These are phyloP conservation scores for Cryphonectria radicalis DNA, from an alignment of 2,329 filamentous ascomycete genomes.

Conservation along the genomic window DNA sequence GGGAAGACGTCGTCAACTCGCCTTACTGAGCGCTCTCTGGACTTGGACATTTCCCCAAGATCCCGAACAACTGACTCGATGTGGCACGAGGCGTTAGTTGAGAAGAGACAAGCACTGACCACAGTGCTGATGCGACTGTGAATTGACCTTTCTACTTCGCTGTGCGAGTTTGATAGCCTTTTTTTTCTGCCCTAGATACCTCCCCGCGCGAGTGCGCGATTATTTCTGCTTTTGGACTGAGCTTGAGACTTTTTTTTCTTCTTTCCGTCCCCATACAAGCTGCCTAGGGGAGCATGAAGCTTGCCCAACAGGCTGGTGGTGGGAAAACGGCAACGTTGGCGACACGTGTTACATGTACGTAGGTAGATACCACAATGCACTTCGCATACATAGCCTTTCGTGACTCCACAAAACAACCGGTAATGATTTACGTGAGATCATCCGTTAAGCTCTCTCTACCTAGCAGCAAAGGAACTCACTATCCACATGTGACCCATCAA, in stretches of 20 bases:
- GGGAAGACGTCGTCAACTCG: constrained; percentile 82
- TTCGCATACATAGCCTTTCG: neutral
- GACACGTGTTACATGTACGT: neutral
- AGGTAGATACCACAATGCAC: constrained; percentile 17
- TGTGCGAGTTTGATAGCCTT: constrained; percentile 12
- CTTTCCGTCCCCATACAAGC: neutral
- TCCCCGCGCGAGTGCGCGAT: constrained; percentile 23
- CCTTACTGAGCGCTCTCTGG: constrained; percentile 49
- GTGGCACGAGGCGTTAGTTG: neutral
- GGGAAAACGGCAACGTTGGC: neutral
- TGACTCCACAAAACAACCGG: neutral
- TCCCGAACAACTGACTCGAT: neutral
- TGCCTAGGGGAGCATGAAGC: neutral
- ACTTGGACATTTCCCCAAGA: neutral
- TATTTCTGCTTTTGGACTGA: constrained; percentile 13
- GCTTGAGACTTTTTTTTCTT: neutral
- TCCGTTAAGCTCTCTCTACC: neutral
- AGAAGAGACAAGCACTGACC: neutral
- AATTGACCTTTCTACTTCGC: neutral
- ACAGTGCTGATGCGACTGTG: neutral
- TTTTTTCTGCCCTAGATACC: constrained; percentile 22
- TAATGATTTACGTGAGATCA: neutral
- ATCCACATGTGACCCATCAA: too few relatives aligned
- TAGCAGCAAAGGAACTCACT: too few relatives aligned
- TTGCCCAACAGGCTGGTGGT: neutral